Percentiles rank a stretch among this genome's conserved stretches.
phyloP scores from a whole-genome alignment of 176 grass and related monocot genomes.

The Zea luxurians region DNA sequence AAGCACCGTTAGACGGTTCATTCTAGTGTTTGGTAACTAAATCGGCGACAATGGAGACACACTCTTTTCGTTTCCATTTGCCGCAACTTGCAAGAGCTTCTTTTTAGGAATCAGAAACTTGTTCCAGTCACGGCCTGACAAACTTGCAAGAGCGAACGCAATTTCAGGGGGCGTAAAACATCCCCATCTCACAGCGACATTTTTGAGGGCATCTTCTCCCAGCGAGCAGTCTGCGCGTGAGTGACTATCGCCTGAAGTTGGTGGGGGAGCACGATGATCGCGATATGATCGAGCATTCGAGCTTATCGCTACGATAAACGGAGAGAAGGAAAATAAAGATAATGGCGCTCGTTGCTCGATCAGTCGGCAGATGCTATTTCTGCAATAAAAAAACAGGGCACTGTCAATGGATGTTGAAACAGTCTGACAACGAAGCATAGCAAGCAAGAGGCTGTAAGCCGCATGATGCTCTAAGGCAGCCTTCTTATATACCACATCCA shows the following conservation, averaged over 20 bases:
- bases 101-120: background rate
- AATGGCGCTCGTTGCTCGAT: no score
- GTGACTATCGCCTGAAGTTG: background rate
- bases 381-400: background rate
- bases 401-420: slow-evolving; percentile 19
- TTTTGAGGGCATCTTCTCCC: slow-evolving; percentile 19
- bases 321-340: background rate
- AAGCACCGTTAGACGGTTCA: no score
- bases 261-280: slow-evolving; percentile 30
- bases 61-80: background rate
- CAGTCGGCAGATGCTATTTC: background rate
- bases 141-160: background rate
- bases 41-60: no score
- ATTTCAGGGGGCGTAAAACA: background rate
- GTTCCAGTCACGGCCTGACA: background rate
- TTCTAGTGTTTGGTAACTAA: no score
- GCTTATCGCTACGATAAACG: slow-evolving; percentile 1
- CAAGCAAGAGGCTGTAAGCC: background rate
- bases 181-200: slow-evolving; percentile 25
- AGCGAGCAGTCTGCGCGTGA: background rate
- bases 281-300: background rate
- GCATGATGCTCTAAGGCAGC: slow-evolving; percentile 21
- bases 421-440: background rate
- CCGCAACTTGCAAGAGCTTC: background rate
- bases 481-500: slow-evolving; percentile 31